Base-by-base conservation (phyloP, 2,329 filamentous ascomycete genomes). In the Raffaelea albimanens region DNA sequence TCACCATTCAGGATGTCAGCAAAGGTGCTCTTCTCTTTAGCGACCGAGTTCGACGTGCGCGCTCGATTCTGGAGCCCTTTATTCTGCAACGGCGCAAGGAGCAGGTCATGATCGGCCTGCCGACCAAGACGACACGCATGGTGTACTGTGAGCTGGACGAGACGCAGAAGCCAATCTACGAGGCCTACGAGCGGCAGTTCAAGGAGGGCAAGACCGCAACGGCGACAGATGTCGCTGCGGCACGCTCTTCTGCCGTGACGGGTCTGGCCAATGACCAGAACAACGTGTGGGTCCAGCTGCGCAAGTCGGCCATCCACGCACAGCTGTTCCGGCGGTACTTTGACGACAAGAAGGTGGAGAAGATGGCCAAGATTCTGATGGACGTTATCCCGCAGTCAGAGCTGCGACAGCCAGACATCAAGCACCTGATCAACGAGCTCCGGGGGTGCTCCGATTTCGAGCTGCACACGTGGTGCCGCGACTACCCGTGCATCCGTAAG, bases 61-160 rank as follows among this genome's bases (percentile, higher is more conserved):
- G 90, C 47, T 88, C 85, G 0, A 98, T 98, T 71, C 80, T 98
- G 59, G 88, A 90, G 21, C 93, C 93, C 0, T 98, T 98, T 61
- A 93, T 98, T 46, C 71, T 98, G 3, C 87, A 95, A 53, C 80
- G 93, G 8, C 91, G 93, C 67, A 98, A 98, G 68, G 80, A 87
- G 43, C 89, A 97, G 59, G 90, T 96, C 9, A 74, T 97, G n/a
- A 70, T 71, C 42, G 85, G 93, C 59, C 75, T 98, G 53, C 90
- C 93, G 0, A 71, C 74, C 45, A 97, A 97, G 69, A 80, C 77
- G 11, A 80, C 82, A 50, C 79, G 80, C 3, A 82, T 96, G 1
- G 81, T 90, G 52, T 84, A 85, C 59, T 96, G 91, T 63, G 79
- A 85, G 5, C 80, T 97, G 70, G 85, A 84, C 25, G 68, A 75